Evolutionary conservation across 345 rosid genomes (phyloP).

Genomic region (Euphorbia lathyris): DNA sequence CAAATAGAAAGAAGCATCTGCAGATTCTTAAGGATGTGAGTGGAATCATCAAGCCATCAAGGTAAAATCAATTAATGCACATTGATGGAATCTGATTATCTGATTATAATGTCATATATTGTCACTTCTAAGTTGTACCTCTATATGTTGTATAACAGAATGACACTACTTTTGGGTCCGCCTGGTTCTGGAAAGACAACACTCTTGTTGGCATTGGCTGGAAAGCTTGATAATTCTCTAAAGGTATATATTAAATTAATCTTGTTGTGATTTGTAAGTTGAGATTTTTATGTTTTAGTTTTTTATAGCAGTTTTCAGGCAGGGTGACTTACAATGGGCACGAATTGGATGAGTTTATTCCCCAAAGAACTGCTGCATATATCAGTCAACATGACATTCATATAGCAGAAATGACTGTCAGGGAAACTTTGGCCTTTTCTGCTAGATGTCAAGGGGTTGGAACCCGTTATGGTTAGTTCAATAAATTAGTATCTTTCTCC

Average conservation of each 20-base stretch:
- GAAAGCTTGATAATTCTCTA: conserved; percentile 36
- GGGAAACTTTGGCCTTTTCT: conserved; percentile 40
- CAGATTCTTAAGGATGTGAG: conserved; percentile 39
- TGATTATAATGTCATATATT: not conserved
- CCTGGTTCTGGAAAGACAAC: conserved; percentile 56
- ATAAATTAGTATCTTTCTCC: not conserved
- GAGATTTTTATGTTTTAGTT: too few relatives aligned
- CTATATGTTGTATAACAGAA: conserved; percentile 18
- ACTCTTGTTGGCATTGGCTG: conserved; percentile 45
- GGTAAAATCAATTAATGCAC: conserved; percentile 39
- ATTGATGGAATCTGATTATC: conserved; percentile 9
- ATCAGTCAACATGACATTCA: conserved; percentile 39
- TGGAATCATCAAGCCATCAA: conserved; percentile 51
- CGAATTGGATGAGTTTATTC: conserved; percentile 34
- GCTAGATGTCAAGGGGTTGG: conserved; percentile 47
- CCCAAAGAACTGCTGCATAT: conserved; percentile 41
- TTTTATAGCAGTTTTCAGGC: conserved; percentile 26
- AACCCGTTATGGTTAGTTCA: conserved; percentile 1
- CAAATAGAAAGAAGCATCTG: conserved; percentile 2
- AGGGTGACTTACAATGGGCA: conserved; percentile 36
- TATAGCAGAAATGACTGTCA: conserved; percentile 40
- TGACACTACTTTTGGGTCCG: conserved; percentile 51
- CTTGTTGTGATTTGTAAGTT: not conserved
- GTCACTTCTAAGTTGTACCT: conserved; percentile 13
- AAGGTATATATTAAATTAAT: conserved; percentile 24